Base-by-base conservation (phyloP, 1,139 yeast species). In the Candida gigantensis region DNA sequence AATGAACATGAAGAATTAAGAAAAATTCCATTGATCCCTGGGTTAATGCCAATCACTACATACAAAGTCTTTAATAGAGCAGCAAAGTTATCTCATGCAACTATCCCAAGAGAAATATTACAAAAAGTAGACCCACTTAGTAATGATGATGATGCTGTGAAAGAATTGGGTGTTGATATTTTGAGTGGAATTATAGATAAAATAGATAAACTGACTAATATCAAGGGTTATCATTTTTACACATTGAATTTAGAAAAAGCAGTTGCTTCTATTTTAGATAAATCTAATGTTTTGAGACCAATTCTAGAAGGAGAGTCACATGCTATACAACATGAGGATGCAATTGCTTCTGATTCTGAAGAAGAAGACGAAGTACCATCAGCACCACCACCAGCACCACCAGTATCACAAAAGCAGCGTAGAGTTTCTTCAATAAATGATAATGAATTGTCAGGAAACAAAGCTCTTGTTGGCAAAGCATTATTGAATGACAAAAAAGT, bases 31-130 rank as follows among this genome's bases (percentile, higher is more conserved):
- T 66, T 92, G 30, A 75, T 92, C 34, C 98, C 98, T 0, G 98
- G 98, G 1, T 68, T 92, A 48, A 85, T 92, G 94, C 98, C 99
- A n/a, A 82, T 94, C 25, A 89, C 90, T 51, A 90, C 96, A 3
- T 89, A 80, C 58, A 79, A 80, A 48, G 80, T 90, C 32, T 89
- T 92, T 53, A 78, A 84, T 41, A 78, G 98, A 53, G 95, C 97
- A 13, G 81, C 97, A 10, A 87, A 85, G 54, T 68, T 94, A 40
- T 84, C 96, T 15, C 95, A 89, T 62, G 97, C 97, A 2, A 73
- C 84, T 2, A 81, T 92, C 40, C 98, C 99, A 0, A 35, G 40
- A 3, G 51, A 47, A 1, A 58, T 68, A 6, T 57, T 59, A 15
- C 39, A 55, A 0, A 60, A 83, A 17, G 60, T 84, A 37, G 70